A percentile compares a stretch with the other conserved stretches of the same genome.
Evolutionary conservation across 2,329 filamentous ascomycete species (phyloP).

Genomic region (Cladosporium austrohemisphaericum): DNA sequence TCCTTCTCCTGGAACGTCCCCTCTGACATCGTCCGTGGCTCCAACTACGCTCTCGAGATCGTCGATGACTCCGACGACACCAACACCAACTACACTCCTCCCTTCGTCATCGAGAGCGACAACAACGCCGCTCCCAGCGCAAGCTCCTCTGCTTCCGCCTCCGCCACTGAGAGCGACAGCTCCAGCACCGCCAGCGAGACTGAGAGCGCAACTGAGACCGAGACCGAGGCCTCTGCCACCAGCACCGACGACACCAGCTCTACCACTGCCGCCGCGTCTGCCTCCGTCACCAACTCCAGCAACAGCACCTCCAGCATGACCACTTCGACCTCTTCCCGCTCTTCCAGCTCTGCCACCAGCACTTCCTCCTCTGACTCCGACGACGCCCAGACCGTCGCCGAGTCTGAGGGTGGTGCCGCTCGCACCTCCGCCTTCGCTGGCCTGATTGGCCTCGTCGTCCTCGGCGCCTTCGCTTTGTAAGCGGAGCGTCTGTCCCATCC

Average conservation of each 20-base stretch:
- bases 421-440: slow-evolving; percentile 25
- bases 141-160: not conserved
- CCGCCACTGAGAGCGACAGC: not conserved
- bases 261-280: slow-evolving; percentile 22
- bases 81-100: slow-evolving; percentile 51
- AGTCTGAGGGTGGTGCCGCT: slow-evolving; percentile 16
- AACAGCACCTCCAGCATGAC: slow-evolving; percentile 6
- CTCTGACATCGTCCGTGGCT: slow-evolving; percentile 38
- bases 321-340: slow-evolving; percentile 6
- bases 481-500: no score
- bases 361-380: not conserved
- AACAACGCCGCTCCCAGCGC: slow-evolving; percentile 13
- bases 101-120: slow-evolving; percentile 38
- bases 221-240: slow-evolving; percentile 25
- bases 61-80: slow-evolving; percentile 43
- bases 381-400: not conserved
- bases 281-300: slow-evolving; percentile 15
- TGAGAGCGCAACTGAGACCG: not conserved
- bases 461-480: slow-evolving; percentile 27
- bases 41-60: slow-evolving; percentile 53
- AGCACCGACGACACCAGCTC: slow-evolving; percentile 24
- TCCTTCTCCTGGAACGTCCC: slow-evolving; percentile 48
- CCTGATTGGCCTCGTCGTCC: slow-evolving; percentile 25
- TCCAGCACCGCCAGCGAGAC: not conserved
- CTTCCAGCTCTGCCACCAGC: slow-evolving; percentile 10